A percentile compares a stretch with the other conserved stretches of the same genome.
phyloP scores from a whole-genome alignment of 805 yeast genomes.

The Ogataea naganishii region DNA sequence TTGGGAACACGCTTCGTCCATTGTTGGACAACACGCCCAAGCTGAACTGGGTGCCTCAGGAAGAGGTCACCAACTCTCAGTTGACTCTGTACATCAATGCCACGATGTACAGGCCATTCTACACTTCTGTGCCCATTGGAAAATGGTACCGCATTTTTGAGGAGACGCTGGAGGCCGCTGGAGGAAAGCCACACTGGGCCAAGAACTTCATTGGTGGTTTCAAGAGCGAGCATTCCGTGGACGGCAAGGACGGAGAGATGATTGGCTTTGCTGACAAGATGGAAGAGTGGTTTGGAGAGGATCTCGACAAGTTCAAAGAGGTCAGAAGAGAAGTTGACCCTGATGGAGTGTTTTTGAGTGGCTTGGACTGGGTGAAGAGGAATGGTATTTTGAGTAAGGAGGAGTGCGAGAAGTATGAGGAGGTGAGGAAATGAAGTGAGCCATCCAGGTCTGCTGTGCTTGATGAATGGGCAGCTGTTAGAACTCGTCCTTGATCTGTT shows the following conservation, averaged over 20 bases:
- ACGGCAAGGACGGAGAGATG: conserved; percentile 59
- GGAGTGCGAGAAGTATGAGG: conserved; percentile 10
- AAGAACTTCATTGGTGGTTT: conserved; percentile 74
- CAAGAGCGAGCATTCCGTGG: conserved; percentile 21
- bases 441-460: too few relatives aligned
- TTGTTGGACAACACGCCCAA: conserved; percentile 73
- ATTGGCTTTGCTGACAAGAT: conserved; percentile 66
- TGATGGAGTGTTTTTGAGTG: conserved; percentile 68
- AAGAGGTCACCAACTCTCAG: conserved; percentile 58
- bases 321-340: conserved; percentile 72
- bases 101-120: conserved; percentile 94
- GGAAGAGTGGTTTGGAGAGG: conserved; percentile 73
- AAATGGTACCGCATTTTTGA: conserved; percentile 85
- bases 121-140: conserved; percentile 59
- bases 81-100: conserved; percentile 85
- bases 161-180: conserved; percentile 61
- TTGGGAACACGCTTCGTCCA: conserved; percentile 80
- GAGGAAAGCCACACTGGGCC: conserved; percentile 98
- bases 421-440: too few relatives aligned
- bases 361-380: conserved; percentile 70
- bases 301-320: conserved; percentile 49
- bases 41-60: conserved; percentile 45
- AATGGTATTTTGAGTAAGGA: conserved; percentile 54
- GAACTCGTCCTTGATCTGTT: too few relatives aligned
- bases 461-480: too few relatives aligned